phyloP scores from a whole-genome alignment of 371 early-diverging fungal species.

The Circinella umbellata region DNA sequence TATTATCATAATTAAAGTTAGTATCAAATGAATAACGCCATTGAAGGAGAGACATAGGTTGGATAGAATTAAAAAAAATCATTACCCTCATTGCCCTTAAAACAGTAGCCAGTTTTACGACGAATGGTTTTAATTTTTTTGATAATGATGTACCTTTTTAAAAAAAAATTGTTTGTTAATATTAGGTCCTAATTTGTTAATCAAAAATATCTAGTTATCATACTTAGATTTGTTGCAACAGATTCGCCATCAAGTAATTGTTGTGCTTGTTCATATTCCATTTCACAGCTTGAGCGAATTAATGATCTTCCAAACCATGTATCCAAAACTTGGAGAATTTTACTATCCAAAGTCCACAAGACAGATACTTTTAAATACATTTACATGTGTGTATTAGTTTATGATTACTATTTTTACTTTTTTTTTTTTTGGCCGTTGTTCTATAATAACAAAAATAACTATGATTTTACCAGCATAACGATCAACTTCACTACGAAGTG shows the following conservation, averaged over 20 bases:
- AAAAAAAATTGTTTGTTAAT: background rate
- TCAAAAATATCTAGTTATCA: background rate
- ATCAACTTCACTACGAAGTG: conserved; percentile 79
- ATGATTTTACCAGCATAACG: conserved; percentile 70
- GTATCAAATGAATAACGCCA: background rate
- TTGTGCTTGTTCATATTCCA: conserved; percentile 96
- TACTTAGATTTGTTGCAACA: conserved; percentile 54
- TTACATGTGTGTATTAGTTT: no score
- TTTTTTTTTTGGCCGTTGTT: background rate
- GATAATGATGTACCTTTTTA: conserved; percentile 45
- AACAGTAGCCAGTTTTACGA: conserved; percentile 58
- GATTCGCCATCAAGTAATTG: conserved; percentile 72
- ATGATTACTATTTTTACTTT: background rate
- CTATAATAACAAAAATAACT: no score
- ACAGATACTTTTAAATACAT: conserved; percentile 63
- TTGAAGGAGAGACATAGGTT: no score
- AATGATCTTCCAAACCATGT: conserved; percentile 84
- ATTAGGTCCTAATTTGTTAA: no score
- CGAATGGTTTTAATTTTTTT: conserved; percentile 48
- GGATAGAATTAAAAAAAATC: background rate
- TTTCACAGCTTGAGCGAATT: conserved; percentile 81
- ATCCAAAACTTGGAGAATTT: conserved; percentile 47
- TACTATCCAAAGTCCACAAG: conserved; percentile 67
- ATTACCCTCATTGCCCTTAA: conserved; percentile 62
- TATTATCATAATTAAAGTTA: background rate